These are phyloP conservation scores for Macrophomina tecta DNA, from an alignment of 2,329 filamentous ascomycete species.

Conservation along the genomic window DNA sequence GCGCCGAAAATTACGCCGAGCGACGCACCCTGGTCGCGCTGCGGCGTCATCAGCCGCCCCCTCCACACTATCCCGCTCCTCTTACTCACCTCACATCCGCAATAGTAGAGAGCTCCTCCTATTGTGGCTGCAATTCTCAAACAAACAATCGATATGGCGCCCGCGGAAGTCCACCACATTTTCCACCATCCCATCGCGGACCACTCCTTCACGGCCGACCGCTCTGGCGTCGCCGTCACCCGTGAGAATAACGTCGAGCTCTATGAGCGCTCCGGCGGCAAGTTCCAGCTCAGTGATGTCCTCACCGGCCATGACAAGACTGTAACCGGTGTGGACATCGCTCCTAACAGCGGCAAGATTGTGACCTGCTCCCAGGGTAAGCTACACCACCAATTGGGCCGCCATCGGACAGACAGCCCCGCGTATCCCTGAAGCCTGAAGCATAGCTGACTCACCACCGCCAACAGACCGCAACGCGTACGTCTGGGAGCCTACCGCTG, in stretches of 20 bases:
- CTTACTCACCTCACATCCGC: slow-evolving; percentile 29
- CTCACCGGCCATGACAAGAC: slow-evolving; percentile 97
- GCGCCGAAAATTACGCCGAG: slow-evolving; percentile 16
- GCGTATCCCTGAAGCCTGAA: slow-evolving; percentile 11
- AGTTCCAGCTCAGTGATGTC: slow-evolving; percentile 87
- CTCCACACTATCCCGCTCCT: background rate
- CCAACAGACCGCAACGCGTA: slow-evolving; percentile 88
- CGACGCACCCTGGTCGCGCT: slow-evolving; percentile 15
- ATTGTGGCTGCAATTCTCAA: slow-evolving; percentile 63
- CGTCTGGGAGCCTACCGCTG: slow-evolving; percentile 93
- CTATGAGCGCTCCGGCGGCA: slow-evolving; percentile 73
- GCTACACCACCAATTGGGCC: slow-evolving; percentile 30
- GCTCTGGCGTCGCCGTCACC: slow-evolving; percentile 84
- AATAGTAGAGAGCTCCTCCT: slow-evolving; percentile 98
- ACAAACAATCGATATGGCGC: slow-evolving; percentile 66
- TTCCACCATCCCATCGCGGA: slow-evolving; percentile 97
- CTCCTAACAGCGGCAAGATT: slow-evolving; percentile 86
- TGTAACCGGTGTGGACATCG: slow-evolving; percentile 95
- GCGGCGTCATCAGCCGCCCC: slow-evolving; percentile 27
- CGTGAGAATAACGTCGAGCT: slow-evolving; percentile 90
- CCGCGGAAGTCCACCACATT: slow-evolving; percentile 92
- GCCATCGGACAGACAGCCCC: background rate
- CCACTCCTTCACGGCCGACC: slow-evolving; percentile 96
- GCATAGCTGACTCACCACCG: slow-evolving; percentile 30
- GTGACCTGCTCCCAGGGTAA: slow-evolving; percentile 95